Evolutionary conservation across 805 yeast genomes (phyloP).

Genomic region (Candida maltosa): DNA sequence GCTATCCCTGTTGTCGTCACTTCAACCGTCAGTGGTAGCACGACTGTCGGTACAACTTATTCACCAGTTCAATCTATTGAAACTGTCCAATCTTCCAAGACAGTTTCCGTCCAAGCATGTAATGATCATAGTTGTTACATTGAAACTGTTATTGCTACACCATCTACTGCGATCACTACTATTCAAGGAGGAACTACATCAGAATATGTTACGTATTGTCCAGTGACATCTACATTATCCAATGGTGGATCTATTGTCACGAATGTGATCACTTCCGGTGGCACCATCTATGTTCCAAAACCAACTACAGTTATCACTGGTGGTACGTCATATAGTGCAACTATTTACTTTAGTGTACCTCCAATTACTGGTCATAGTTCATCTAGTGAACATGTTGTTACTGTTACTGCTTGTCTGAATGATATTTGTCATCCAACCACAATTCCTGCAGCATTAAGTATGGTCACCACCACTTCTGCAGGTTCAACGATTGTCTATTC

Average conservation of each 20-base stretch:
- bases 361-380: too few species aligned
- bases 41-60: constrained; percentile 32
- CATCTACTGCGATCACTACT: too few species aligned
- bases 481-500: constrained; percentile 32
- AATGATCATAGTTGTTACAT: constrained; percentile 27
- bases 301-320: too few species aligned
- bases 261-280: too few species aligned
- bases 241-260: too few species aligned
- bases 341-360: too few species aligned
- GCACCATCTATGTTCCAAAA: too few species aligned
- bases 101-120: constrained; percentile 34
- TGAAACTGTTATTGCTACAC: constrained; percentile 24
- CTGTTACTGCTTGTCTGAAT: constrained; percentile 33
- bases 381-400: constrained; percentile 9
- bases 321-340: too few species aligned
- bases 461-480: constrained; percentile 24
- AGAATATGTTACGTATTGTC: constrained; percentile 38
- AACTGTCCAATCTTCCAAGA: constrained; percentile 18
- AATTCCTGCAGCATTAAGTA: constrained; percentile 37
- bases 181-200: too few species aligned
- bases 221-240: too few species aligned
- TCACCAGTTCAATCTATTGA: constrained; percentile 25
- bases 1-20: constrained; percentile 37
- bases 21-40: constrained; percentile 24
- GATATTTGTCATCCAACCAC: constrained; percentile 25